Percentiles rank a stretch among this genome's conserved stretches.
phyloP scores from a whole-genome alignment of 2,329 filamentous ascomycete species.

The Epicoccum nigrum region DNA sequence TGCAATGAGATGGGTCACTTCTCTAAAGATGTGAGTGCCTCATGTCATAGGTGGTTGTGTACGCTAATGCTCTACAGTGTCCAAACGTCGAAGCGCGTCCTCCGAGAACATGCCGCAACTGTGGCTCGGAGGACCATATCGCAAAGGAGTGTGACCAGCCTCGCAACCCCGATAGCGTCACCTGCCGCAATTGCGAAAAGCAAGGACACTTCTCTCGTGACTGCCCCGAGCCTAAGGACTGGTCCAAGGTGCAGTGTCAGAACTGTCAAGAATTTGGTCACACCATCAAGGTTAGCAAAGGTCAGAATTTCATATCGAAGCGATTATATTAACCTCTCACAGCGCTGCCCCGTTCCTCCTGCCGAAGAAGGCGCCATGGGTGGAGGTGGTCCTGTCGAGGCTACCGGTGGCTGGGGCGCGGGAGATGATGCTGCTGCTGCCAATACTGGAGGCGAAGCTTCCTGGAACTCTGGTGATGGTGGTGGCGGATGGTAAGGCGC shows the following conservation, averaged over 20 bases:
- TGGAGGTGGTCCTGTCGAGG: conserved; percentile 22
- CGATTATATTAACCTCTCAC: conserved; percentile 15
- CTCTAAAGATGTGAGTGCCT: conserved; percentile 37
- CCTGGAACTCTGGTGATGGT: conserved; percentile 23
- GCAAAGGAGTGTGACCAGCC: conserved; percentile 47
- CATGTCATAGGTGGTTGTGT: neutral
- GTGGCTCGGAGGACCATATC: conserved; percentile 45
- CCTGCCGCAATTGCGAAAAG: conserved; percentile 68
- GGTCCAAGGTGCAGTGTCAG: conserved; percentile 55
- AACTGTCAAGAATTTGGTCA: conserved; percentile 53
- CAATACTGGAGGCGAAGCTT: conserved; percentile 21
- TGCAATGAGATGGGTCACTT: conserved; percentile 60
- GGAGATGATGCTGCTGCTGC: conserved; percentile 12
- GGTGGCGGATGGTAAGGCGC: conserved; percentile 9
- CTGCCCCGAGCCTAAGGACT: conserved; percentile 63
- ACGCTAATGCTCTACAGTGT: conserved; percentile 33
- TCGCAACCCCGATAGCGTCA: conserved; percentile 47
- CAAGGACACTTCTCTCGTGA: conserved; percentile 65
- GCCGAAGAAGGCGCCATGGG: conserved; percentile 26
- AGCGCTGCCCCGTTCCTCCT: conserved; percentile 43
- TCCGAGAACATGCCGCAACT: conserved; percentile 45
- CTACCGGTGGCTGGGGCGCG: conserved; percentile 19
- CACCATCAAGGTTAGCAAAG: conserved; percentile 36
- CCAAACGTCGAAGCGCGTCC: conserved; percentile 37
- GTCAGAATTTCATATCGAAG: neutral